Base-by-base conservation (phyloP, 2,329 filamentous ascomycete species). In the Lasiodiplodia theobromae region DNA sequence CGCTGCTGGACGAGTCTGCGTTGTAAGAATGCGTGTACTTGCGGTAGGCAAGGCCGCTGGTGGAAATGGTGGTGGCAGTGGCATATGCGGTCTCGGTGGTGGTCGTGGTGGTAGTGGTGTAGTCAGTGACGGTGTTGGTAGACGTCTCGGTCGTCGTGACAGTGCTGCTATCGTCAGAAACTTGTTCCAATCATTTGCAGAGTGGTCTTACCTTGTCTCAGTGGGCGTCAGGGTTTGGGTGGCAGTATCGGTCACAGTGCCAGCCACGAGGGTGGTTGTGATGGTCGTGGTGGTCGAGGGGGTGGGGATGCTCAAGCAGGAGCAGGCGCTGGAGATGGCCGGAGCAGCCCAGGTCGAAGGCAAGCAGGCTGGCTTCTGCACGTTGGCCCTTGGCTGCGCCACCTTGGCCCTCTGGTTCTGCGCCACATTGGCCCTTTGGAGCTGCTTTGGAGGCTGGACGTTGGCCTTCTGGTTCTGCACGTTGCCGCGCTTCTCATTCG, bases 11-110 rank as follows among this genome's bases (percentile, higher is more conserved):
- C 25, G 37, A 47, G 40, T 62, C 14, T 21, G 58, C 40, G n/a
- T 62, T 23, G n/a, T 10, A 62, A 7, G 10, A 12, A 25, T 62
- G 58, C 25, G 58, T 62, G 40, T 62, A 62, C 34, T 49, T 62
- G 40, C 58, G 58, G 40, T n/a, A 62, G 8, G 40, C 14, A 12
- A 62, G 40, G 25, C 58, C 58, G 18, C 16, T 44, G 18, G 58
- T 11, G 14, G 58, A 21, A 8, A 62, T 37, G 8, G 58, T 31
- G 3, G 40, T 62, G 31, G 58, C 40, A 2, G 58, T 62, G 40
- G 58, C 58, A 37, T 34, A 49, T 10, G 21, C 58, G 4, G 58
- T 49, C 5, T 25, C 14, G 18, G 58, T 62, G 10, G 58, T 49
- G 10, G 58, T 62, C 1, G 58, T 62, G 3, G 58, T 49, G 11